Conservation (phyloP, 169 alveolate genomes). For the Cyclospora cayetanensis region DNA sequence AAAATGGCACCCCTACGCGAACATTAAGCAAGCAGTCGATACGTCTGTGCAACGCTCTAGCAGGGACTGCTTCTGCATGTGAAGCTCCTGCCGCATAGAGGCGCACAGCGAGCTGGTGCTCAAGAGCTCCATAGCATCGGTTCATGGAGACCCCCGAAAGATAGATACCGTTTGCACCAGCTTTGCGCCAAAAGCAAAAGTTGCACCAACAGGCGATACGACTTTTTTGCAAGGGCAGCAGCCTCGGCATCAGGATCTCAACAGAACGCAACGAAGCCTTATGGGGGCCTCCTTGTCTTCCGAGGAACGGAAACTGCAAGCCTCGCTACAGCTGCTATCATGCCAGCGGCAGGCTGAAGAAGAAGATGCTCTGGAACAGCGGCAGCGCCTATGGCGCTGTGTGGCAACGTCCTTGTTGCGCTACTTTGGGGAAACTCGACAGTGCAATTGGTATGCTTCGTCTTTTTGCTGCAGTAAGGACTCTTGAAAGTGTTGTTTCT, state of each 20-base stretch:
- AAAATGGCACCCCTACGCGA: too few species aligned
- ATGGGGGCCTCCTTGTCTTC: conserved; percentile 29
- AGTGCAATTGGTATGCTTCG: background rate
- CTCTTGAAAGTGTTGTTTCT: background rate
- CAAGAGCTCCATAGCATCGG: too few species aligned
- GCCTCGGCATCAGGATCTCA: too few species aligned
- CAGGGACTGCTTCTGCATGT: too few species aligned
- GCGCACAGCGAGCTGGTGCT: too few species aligned
- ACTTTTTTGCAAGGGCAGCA: too few species aligned
- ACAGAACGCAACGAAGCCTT: background rate
- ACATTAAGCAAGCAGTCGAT: too few species aligned
- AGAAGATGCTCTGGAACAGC: background rate
- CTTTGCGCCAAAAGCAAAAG: background rate
- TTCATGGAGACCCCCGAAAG: too few species aligned
- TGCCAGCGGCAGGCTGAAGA: background rate
- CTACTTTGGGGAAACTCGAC: background rate
- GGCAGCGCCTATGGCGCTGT: conserved; percentile 12
- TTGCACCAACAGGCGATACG: conserved; percentile 15
- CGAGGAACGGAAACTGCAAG: conserved; percentile 22
- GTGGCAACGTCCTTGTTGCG: background rate
- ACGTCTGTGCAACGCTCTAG: too few species aligned
- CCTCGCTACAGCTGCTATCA: conserved; percentile 19
- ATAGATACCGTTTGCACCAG: too few species aligned
- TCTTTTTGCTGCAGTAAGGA: background rate
- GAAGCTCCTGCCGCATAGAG: too few species aligned